Percentiles rank a stretch among this genome's conserved stretches.
Conservation (phyloP, 495 filamentous ascomycete species). For the Penicillium atrosanguineum region DNA sequence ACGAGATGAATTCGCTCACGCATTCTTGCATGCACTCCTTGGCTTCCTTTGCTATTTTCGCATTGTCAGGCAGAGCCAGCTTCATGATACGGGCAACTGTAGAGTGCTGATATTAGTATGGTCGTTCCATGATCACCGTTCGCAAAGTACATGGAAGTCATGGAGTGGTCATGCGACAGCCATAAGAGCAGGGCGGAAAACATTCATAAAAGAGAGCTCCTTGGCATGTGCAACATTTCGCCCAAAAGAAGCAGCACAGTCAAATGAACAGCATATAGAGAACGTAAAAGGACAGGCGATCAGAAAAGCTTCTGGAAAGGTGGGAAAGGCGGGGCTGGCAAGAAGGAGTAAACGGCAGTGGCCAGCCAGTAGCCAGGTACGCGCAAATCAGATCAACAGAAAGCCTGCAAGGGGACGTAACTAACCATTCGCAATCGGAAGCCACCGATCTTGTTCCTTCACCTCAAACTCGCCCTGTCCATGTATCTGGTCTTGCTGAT, state of each 20-base stretch:
- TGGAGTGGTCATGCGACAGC: background rate
- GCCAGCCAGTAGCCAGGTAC: slow-evolving; percentile 52
- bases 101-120: slow-evolving; percentile 80
- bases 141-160: background rate
- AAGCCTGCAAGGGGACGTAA: slow-evolving; percentile 56
- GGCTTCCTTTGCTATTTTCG: slow-evolving; percentile 98
- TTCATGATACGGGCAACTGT: slow-evolving; percentile 99
- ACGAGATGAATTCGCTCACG: slow-evolving; percentile 99
- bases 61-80: slow-evolving; percentile 91
- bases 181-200: background rate
- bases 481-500: slow-evolving; percentile 62
- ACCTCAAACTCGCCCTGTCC: slow-evolving; percentile 89
- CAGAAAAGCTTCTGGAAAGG: slow-evolving; percentile 7
- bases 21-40: slow-evolving; percentile 99
- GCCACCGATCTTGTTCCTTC: slow-evolving; percentile 99
- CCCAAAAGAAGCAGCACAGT: background rate
- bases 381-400: slow-evolving; percentile 56
- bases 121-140: background rate
- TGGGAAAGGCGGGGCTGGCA: slow-evolving; percentile 15
- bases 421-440: slow-evolving; percentile 99
- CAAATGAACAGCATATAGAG: background rate
- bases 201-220: background rate
- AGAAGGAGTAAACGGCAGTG: slow-evolving; percentile 23
- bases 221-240: background rate
- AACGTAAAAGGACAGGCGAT: background rate